These are phyloP conservation scores for Camelina hispida DNA, from an alignment of 345 rosid genomes.

Conservation along the genomic window DNA sequence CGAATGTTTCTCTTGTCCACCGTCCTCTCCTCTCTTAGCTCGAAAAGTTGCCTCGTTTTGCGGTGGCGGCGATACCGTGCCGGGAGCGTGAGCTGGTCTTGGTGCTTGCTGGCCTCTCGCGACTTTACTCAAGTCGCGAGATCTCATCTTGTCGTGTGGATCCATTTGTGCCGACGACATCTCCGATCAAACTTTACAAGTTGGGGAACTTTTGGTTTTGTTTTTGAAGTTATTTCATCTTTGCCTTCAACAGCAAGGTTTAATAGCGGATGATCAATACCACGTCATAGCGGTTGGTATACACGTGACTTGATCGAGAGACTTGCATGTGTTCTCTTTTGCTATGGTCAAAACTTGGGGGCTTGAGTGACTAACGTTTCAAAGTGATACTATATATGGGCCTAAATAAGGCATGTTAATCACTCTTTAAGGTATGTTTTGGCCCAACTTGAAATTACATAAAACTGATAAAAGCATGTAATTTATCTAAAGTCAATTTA, in stretches of 20 bases:
- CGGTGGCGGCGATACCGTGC: conserved; percentile 48
- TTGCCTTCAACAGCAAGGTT: neutral
- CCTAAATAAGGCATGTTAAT: neutral
- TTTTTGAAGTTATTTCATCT: neutral
- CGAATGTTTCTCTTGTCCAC: conserved; percentile 12
- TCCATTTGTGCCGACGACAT: conserved; percentile 50
- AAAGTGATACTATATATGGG: conserved; percentile 1
- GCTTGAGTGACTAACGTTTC: conserved; percentile 1
- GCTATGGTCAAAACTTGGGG: neutral
- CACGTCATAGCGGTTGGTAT: conserved; percentile 21
- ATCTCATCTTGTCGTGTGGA: conserved; percentile 62
- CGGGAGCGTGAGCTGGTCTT: conserved; percentile 47
- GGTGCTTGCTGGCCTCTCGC: conserved; percentile 60
- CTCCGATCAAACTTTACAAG: conserved; percentile 21
- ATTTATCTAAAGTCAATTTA: no score
- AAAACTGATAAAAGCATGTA: no score
- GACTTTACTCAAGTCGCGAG: conserved; percentile 55
- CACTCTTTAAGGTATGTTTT: neutral
- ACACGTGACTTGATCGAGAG: conserved; percentile 18
- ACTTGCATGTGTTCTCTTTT: conserved; percentile 26
- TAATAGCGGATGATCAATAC: neutral
- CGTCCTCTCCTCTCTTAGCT: conserved; percentile 28
- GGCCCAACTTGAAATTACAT: conserved; percentile 4
- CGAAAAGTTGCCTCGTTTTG: conserved; percentile 31
- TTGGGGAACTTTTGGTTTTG: neutral